Base-by-base conservation (phyloP, 2,329 filamentous ascomycete species). In the Paecilomyces dactylethromorphus region DNA sequence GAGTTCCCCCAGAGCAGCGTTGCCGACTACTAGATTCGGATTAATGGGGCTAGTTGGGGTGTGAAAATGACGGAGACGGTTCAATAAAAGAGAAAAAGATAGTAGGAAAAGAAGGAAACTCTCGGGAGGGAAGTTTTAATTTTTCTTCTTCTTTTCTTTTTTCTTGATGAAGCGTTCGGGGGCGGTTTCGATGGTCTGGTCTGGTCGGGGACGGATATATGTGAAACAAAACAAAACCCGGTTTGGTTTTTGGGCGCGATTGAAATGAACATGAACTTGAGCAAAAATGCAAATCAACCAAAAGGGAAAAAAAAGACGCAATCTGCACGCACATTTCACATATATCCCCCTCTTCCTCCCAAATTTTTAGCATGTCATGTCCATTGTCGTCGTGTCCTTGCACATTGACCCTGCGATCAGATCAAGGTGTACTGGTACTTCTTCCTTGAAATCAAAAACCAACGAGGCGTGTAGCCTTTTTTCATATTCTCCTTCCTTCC, bases 1-100 rank as follows among this genome's bases (percentile, higher is more conserved):
- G 94, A 99, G 88, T 99, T 99, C 88, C 94, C 94, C 74, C 90
- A 95, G 84, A 85, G 84, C 77, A 83, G 83, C 75, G 79, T 83
- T 74, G 73, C 85, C 70, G 92, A 96, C 78, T 95, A 90, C 83
- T 96, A 94, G 84, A 83, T 26, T 53, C 18, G 51, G 32, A 56
- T 32, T 29, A 15, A 56, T 22, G 15, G 39, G n/a, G 50, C 52
- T 52, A 32, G 26, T 33, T 50, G 31, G 52, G 22, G 52, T 24
- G 26, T 29, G 26, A 29, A 49, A 59, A 59, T 57, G 56, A 50
- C 33, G 45, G 45, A 52, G 24, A 22, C 33, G 32, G 18, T 55
- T 56, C 35, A 39, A 56, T 56, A 56, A 33, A 59, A 59, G 32
- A 45, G 58, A 57, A 15, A 18, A 45, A 26, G 50, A 52, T 53